phyloP scores from a whole-genome alignment of 768 basidiomycete species.

The Amanita inopinata region DNA sequence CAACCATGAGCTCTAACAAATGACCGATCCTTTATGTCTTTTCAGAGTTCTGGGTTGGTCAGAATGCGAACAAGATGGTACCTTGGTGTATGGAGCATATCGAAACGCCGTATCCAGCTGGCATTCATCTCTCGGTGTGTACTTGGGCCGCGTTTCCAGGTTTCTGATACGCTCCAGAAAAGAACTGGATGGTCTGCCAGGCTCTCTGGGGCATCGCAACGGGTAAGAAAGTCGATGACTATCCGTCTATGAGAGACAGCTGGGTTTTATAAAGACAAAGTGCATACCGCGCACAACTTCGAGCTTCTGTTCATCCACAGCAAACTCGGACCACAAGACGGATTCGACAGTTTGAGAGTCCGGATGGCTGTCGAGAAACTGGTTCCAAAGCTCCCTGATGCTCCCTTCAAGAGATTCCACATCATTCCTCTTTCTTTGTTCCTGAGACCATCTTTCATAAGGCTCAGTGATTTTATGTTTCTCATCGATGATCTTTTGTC shows the following conservation, averaged over 20 bases:
- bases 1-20: conserved; percentile 28
- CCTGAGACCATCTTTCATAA: conserved; percentile 34
- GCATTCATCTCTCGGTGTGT: background rate
- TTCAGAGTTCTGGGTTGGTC: background rate
- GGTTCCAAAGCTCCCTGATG: conserved; percentile 27
- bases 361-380: conserved; percentile 32
- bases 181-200: conserved; percentile 33
- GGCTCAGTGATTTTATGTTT: conserved; percentile 19
- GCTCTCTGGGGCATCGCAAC: conserved; percentile 22
- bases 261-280: background rate
- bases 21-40: conserved; percentile 29
- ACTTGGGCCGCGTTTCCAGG: conserved; percentile 28
- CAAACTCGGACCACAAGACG: conserved; percentile 39
- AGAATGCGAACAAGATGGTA: conserved; percentile 15
- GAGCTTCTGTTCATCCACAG: conserved; percentile 18
- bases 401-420: conserved; percentile 24
- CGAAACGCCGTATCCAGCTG: conserved; percentile 16
- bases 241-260: conserved; percentile 5
- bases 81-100: conserved; percentile 37
- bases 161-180: conserved; percentile 24
- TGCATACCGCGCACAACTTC: conserved; percentile 22
- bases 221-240: conserved; percentile 35
- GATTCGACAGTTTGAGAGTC: conserved; percentile 32
- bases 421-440: conserved; percentile 16
- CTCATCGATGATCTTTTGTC: conserved; percentile 15